Conservation (phyloP, 805 yeast species). For the Lachancea sp. region DNA sequence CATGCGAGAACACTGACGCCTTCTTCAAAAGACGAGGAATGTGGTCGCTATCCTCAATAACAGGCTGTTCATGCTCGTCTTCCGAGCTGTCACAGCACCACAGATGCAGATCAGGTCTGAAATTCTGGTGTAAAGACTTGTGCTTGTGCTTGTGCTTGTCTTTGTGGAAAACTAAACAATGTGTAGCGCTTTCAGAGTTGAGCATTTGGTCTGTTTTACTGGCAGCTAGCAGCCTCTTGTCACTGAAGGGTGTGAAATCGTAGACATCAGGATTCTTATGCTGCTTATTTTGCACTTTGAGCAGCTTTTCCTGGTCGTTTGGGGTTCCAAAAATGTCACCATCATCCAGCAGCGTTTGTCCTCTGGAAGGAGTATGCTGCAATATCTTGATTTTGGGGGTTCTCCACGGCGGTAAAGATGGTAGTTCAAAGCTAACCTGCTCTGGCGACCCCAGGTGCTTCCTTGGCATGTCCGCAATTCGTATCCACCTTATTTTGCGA, state of each 20-base stretch:
- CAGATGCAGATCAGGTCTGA: slow-evolving; percentile 25
- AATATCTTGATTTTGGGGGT: slow-evolving; percentile 16
- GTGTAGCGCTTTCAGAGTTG: slow-evolving; percentile 27
- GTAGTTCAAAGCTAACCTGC: slow-evolving; percentile 19
- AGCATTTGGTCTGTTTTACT: slow-evolving; percentile 19
- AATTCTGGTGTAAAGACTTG: slow-evolving; percentile 3
- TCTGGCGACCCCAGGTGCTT: slow-evolving; percentile 10
- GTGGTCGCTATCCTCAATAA: neutral
- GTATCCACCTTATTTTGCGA: too few relatives aligned
- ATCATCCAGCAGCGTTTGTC: slow-evolving; percentile 10
- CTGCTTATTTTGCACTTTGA: neutral
- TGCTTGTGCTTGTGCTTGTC: slow-evolving; percentile 5
- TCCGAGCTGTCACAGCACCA: slow-evolving; percentile 21
- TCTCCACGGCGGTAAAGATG: slow-evolving; percentile 28
- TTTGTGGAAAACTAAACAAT: slow-evolving; percentile 27
- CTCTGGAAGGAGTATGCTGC: slow-evolving; percentile 21
- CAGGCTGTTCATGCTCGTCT: neutral
- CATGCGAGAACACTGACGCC: neutral
- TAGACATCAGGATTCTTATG: slow-evolving; percentile 10
- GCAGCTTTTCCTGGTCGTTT: neutral
- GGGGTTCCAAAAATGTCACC: slow-evolving; percentile 4
- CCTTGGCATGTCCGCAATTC: too few relatives aligned
- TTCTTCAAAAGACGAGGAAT: too few relatives aligned
- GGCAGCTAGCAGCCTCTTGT: slow-evolving; percentile 19
- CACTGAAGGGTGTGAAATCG: slow-evolving; percentile 22